Evolutionary conservation across 2,329 filamentous ascomycete species (phyloP).

Genomic region (Dothiorella sarmentorum): DNA sequence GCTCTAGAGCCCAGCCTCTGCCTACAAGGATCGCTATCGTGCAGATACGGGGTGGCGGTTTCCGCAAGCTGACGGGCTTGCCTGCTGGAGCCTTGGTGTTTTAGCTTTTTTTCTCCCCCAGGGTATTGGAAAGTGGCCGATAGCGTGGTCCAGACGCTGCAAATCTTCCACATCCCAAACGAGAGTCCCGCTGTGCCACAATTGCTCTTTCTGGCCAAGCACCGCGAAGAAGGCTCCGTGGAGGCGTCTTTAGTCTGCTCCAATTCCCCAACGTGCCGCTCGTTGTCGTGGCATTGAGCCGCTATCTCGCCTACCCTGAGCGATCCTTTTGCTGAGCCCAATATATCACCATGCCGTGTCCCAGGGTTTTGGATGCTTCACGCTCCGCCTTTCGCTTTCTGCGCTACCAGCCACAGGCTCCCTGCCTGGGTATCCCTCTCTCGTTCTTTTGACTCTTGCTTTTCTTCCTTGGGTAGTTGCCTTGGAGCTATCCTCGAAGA

Average conservation of each 20-base stretch:
- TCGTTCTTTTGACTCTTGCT: background rate
- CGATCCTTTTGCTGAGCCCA: constrained; percentile 6
- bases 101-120: constrained; percentile 14
- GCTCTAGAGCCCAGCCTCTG: background rate
- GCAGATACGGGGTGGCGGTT: constrained; percentile 12
- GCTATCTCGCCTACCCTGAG: background rate
- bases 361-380: background rate
- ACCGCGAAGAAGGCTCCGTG: background rate
- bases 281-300: background rate
- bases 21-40: constrained; percentile 5
- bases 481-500: background rate
- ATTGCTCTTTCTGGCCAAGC: background rate
- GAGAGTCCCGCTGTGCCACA: background rate
- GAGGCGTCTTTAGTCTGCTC: background rate
- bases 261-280: background rate
- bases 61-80: constrained; percentile 5
- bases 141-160: constrained; percentile 10
- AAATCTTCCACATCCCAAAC: constrained; percentile 8
- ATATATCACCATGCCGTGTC: constrained; percentile 7
- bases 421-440: background rate
- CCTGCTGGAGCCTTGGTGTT: background rate
- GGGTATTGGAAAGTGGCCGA: constrained; percentile 1
- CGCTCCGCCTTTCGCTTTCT: constrained; percentile 6
- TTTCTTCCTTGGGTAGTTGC: background rate
- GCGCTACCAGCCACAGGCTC: background rate